These are phyloP conservation scores for Trichomonas tenax DNA, from an alignment of 208 protist genomes.

Conservation along the genomic window DNA sequence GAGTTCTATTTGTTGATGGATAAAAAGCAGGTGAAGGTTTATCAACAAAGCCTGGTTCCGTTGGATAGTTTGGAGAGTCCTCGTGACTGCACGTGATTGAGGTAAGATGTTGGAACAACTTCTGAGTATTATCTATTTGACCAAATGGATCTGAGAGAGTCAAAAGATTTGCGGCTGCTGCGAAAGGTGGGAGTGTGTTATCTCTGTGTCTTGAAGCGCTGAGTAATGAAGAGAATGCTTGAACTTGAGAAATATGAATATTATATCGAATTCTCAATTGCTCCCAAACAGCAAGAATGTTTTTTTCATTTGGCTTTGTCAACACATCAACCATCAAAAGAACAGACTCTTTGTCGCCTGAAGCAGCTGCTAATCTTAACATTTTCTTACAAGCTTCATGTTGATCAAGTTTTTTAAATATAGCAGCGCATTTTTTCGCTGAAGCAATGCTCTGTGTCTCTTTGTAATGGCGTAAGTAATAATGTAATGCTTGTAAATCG, in stretches of 20 bases:
- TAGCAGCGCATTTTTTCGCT: neutral
- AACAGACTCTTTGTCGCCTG: neutral
- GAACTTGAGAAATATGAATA: neutral
- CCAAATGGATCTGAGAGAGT: neutral
- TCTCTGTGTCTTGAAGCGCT: neutral
- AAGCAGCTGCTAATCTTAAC: neutral
- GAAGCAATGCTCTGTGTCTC: neutral
- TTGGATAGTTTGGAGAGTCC: neutral
- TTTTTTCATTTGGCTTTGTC: neutral
- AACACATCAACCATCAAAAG: neutral
- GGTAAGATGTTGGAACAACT: neutral
- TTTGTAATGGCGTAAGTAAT: neutral
- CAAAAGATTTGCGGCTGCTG: neutral
- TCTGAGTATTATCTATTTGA: neutral
- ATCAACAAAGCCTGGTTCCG: neutral
- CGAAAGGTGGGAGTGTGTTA: neutral
- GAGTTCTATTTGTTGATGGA: neutral
- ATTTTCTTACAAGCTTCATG: neutral
- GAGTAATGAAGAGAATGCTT: neutral
- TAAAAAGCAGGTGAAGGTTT: neutral
- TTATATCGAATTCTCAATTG: neutral
- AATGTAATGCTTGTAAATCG: neutral
- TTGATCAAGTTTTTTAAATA: neutral
- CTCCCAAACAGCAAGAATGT: neutral
- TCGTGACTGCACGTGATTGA: neutral